A percentile compares a stretch with the other conserved stretches of the same genome.
Conservation (phyloP, 768 basidiomycete genomes). For the Podaxis mareebaensis region DNA sequence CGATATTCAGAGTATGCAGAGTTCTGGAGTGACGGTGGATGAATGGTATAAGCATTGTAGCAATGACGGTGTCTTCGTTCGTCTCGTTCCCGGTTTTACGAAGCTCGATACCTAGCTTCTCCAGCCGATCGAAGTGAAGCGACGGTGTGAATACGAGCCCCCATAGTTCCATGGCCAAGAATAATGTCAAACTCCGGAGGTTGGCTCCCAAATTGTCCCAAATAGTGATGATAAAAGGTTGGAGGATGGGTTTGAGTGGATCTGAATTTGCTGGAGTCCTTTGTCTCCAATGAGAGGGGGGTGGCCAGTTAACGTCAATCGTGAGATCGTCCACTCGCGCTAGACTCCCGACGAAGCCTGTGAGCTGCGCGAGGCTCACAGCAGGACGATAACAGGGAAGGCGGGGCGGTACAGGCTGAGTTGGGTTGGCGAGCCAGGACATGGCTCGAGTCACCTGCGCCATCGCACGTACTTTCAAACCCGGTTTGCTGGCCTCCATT, state of each 20-base stretch:
- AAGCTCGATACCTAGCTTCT: background rate
- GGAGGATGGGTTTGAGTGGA: background rate
- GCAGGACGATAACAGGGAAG: background rate
- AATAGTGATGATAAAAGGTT: background rate
- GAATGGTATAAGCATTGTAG: background rate
- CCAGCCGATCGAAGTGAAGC: background rate
- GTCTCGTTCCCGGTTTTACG: background rate
- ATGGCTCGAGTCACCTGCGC: background rate
- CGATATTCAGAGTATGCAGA: background rate
- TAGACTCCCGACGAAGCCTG: background rate
- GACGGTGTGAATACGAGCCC: background rate
- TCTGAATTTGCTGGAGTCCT: background rate
- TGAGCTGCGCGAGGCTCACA: background rate
- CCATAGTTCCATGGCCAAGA: background rate
- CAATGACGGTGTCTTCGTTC: background rate
- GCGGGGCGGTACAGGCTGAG: background rate
- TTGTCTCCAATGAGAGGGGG: background rate
- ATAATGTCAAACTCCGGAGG: background rate
- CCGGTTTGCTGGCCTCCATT: background rate
- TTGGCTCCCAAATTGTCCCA: background rate
- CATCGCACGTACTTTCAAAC: background rate
- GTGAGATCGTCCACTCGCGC: background rate
- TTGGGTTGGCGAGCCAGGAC: background rate
- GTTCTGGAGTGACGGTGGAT: background rate
- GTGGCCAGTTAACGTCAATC: background rate